These are phyloP conservation scores for Teratosphaeria zuluensis DNA, from an alignment of 2,329 filamentous ascomycete genomes.

Conservation along the genomic window DNA sequence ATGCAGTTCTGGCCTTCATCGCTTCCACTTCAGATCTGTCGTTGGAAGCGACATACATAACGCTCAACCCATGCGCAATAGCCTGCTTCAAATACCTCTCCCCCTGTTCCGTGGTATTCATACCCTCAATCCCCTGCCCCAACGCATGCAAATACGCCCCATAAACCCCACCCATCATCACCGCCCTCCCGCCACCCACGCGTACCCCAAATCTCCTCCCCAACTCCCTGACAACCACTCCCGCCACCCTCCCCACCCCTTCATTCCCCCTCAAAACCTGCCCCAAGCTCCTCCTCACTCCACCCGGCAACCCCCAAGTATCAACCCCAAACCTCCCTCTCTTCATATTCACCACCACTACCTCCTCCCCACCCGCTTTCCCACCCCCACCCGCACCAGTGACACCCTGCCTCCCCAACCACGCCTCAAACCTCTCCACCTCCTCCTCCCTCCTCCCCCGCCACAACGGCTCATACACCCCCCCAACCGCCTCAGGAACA, in stretches of 20 bases:
- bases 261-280: constrained; percentile 14
- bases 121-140: constrained; percentile 7
- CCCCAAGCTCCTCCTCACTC: constrained; percentile 20
- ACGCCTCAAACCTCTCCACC: constrained; percentile 11
- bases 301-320: constrained; percentile 16
- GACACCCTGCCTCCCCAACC: constrained; percentile 10
- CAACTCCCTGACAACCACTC: background rate
- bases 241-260: background rate
- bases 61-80: constrained; percentile 13
- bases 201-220: background rate
- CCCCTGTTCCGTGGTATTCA: constrained; percentile 30
- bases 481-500: background rate
- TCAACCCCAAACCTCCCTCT: constrained; percentile 23
- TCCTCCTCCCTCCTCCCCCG: constrained; percentile 4
- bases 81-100: constrained; percentile 30
- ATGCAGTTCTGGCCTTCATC: constrained; percentile 30
- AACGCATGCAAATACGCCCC: constrained; percentile 32
- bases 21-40: constrained; percentile 27
- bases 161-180: constrained; percentile 7
- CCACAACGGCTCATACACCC: background rate
- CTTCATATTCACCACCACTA: constrained; percentile 18
- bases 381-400: constrained; percentile 2
- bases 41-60: constrained; percentile 39
- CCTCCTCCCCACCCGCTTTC: background rate
- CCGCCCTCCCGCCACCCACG: background rate